phyloP scores from a whole-genome alignment of 768 basidiomycete species.

The Rhizopogon salebrosus region DNA sequence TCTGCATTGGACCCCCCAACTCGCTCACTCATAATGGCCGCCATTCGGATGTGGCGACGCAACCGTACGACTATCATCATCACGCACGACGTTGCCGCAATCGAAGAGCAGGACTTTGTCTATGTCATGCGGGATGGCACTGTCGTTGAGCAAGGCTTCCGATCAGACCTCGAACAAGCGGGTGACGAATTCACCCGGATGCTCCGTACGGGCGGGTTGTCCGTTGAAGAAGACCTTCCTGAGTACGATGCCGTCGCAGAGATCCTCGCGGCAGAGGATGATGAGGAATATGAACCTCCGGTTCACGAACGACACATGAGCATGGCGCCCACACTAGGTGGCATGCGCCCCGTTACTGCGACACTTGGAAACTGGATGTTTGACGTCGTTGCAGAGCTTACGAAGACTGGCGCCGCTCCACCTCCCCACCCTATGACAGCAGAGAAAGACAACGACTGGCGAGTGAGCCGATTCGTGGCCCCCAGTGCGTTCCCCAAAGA shows the following conservation, averaged over 20 bases:
- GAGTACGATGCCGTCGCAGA: slow-evolving; percentile 39
- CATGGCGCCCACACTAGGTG: slow-evolving; percentile 27
- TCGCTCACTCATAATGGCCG: slow-evolving; percentile 78
- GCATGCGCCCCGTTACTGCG: slow-evolving; percentile 48
- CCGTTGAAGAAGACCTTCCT: slow-evolving; percentile 34
- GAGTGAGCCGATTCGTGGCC: slow-evolving; percentile 33
- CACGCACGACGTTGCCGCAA: slow-evolving; percentile 91
- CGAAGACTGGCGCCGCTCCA: slow-evolving; percentile 25
- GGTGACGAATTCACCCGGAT: slow-evolving; percentile 70
- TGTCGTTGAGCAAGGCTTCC: slow-evolving; percentile 81
- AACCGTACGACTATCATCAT: slow-evolving; percentile 61
- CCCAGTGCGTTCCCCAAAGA: slow-evolving; percentile 23
- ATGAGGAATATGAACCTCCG: slow-evolving; percentile 28
- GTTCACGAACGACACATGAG: slow-evolving; percentile 37
- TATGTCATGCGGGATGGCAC: slow-evolving; percentile 82
- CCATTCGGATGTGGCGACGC: slow-evolving; percentile 59
- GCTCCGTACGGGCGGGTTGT: slow-evolving; percentile 58
- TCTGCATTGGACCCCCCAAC: slow-evolving; percentile 85
- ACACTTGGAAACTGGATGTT: slow-evolving; percentile 78
- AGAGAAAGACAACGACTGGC: slow-evolving; percentile 8
- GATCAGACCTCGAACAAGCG: slow-evolving; percentile 64
- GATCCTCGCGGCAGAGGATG: slow-evolving; percentile 40
- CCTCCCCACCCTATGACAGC: slow-evolving; percentile 14
- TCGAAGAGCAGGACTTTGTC: slow-evolving; percentile 73
- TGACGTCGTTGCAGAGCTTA: slow-evolving; percentile 68